Base-by-base conservation (phyloP, 1,284 basidiomycete genomes). In the Ganoderma boninense region DNA sequence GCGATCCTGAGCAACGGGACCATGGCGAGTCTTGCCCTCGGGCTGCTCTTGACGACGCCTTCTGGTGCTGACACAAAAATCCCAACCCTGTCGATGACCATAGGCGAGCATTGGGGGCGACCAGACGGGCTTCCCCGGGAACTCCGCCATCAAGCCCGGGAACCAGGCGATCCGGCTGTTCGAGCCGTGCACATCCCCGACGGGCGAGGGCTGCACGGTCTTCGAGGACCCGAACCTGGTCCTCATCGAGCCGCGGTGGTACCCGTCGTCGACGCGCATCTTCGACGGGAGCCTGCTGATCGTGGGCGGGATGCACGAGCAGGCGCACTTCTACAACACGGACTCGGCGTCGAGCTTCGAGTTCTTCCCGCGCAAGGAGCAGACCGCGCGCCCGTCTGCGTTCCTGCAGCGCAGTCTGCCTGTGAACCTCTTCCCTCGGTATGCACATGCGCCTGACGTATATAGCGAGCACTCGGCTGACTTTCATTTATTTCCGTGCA, bases 291-390 rank as follows among this genome's bases (percentile, higher is more conserved):
- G 62, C 64, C 70, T 83, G 75, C 80, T 85, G 80, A 79, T 85
- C 63, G 78, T 84, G 14, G 84, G 84, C 35, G 84, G 84, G 3
- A 82, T 79, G 4, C 79, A 82, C 60, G 79, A 79, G 16, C 65
- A 71, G 18, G 79, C 80, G 14, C 74, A 74, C 11, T 84, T 84
- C 73, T 80, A 84, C 73, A 84, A 83, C 69, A 79, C 76, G 32
- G 80, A 83, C 38, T 81, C 84, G 0, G 85, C 82, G 65, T 87
- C 86, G 73, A 85, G 81, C 26, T 81, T 85, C 73, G 87, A 88
- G 75, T 88, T 85, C 77, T 87, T 86, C 80, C 87, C 87, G 20
- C 80, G 83, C 1, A 88, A 89, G 71, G 84, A 85, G 68, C 79
- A 81, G 42, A 84, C 84, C 4, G 76, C 84, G n/a, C 79, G 86